Conservation (phyloP, 768 basidiomycete genomes). For the Suillus cothurnatus region DNA sequence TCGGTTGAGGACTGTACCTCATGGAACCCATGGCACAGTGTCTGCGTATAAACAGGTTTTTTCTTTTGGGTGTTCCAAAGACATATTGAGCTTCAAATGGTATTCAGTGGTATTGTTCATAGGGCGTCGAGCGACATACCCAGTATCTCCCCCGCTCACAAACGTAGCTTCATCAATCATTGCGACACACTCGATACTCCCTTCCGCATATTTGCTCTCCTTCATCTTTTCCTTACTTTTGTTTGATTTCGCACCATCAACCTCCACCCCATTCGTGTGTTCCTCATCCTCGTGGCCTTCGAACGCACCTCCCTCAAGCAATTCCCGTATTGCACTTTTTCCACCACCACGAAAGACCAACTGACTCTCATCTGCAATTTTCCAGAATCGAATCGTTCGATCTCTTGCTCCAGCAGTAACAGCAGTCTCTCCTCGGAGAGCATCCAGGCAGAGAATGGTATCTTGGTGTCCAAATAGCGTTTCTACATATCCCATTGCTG, state of each 20-base stretch:
- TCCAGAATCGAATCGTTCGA: conserved; percentile 94
- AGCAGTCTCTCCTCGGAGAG: conserved; percentile 81
- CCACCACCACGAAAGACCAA: conserved; percentile 97
- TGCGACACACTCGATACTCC: conserved; percentile 87
- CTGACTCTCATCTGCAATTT: conserved; percentile 93
- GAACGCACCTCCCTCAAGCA: conserved; percentile 74
- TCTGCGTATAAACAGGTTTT: conserved; percentile 88
- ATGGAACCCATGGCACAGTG: conserved; percentile 86
- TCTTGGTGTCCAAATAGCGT: conserved; percentile 98
- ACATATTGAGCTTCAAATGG: conserved; percentile 64
- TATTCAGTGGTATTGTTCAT: conserved; percentile 5
- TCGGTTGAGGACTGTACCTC: conserved; percentile 72
- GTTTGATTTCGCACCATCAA: conserved; percentile 36
- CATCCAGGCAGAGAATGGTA: conserved; percentile 72
- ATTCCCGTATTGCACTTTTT: conserved; percentile 74
- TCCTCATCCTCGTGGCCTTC: conserved; percentile 58
- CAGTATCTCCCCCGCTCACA: conserved; percentile 93
- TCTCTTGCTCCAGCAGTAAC: conserved; percentile 90
- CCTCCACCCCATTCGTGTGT: conserved; percentile 41
- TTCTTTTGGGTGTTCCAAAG: conserved; percentile 93
- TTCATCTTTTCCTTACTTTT: conserved; percentile 34
- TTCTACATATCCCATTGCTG: conserved; percentile 90
- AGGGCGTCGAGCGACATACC: conserved; percentile 53
- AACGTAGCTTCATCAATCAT: conserved; percentile 97
- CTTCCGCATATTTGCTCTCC: conserved; percentile 72